Percentiles rank a stretch among this genome's conserved stretches.
These are phyloP conservation scores for Trichoderma koningiopsis DNA, from an alignment of 2,329 filamentous ascomycete genomes.

Conservation along the genomic window DNA sequence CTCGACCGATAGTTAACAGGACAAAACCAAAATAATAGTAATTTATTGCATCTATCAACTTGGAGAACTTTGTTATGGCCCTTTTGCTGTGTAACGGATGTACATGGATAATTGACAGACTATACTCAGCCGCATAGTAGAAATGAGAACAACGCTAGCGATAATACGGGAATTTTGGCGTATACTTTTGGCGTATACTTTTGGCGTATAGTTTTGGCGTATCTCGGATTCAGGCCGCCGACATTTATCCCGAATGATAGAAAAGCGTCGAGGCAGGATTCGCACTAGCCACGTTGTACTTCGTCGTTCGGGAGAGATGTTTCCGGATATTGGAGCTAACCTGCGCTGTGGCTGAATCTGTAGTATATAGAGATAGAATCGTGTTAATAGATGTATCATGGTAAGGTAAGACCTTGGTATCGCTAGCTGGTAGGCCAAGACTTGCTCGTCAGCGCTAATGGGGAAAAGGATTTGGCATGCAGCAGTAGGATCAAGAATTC, in stretches of 20 bases:
- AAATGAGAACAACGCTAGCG: background rate
- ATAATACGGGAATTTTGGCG: background rate
- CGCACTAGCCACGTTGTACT: background rate
- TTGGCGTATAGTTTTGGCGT: too few species aligned
- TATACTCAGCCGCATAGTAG: background rate
- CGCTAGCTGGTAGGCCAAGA: background rate
- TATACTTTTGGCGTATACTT: too few species aligned
- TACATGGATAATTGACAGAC: background rate
- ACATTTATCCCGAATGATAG: background rate
- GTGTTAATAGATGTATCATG: background rate
- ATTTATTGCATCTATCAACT: background rate
- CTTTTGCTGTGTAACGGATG: background rate
- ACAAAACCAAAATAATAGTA: background rate
- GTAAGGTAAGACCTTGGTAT: background rate
- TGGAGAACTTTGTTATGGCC: background rate
- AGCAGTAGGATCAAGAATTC: background rate
- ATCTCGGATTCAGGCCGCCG: background rate
- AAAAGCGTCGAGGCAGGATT: background rate
- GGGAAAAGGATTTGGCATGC: background rate
- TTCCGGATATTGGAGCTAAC: background rate
- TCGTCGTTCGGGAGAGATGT: background rate
- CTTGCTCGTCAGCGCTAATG: background rate
- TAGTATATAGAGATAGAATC: background rate
- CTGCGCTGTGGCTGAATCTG: background rate
- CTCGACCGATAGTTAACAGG: background rate